Evolutionary conservation across 2,329 filamentous ascomycete genomes (phyloP).

Genomic region (Rutstroemia sp.): DNA sequence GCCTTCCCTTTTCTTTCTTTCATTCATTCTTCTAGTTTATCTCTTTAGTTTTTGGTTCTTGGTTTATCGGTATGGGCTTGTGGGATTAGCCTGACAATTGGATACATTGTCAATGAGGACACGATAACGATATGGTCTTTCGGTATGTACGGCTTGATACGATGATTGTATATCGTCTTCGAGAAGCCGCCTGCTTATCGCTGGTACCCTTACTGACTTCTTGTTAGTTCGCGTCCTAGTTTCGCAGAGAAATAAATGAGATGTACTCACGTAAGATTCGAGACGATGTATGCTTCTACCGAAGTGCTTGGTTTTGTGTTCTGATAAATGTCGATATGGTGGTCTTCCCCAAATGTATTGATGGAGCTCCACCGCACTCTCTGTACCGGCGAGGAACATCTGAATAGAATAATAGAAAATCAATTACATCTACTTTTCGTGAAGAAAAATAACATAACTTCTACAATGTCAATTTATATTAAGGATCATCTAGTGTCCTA

Average conservation of each 20-base stretch:
- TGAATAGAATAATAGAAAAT: too few species aligned
- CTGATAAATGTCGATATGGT: too few species aligned
- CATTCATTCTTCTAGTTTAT: background rate
- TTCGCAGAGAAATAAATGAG: background rate
- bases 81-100: background rate
- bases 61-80: background rate
- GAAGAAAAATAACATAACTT: too few species aligned
- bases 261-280: background rate
- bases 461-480: too few species aligned
- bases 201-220: background rate
- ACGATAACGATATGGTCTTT: background rate
- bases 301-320: too few species aligned
- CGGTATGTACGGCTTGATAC: background rate
- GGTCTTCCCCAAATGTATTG: too few species aligned
- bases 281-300: too few species aligned
- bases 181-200: background rate
- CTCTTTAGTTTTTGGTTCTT: background rate
- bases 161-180: background rate
- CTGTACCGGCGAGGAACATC: too few species aligned
- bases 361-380: too few species aligned
- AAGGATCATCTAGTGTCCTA: too few species aligned
- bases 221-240: background rate
- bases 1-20: background rate
- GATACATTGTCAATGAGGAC: background rate
- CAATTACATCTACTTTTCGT: too few species aligned